Evolutionary conservation across 1,139 yeast species (phyloP).

Genomic region (Blastobotrys buckinghamii): DNA sequence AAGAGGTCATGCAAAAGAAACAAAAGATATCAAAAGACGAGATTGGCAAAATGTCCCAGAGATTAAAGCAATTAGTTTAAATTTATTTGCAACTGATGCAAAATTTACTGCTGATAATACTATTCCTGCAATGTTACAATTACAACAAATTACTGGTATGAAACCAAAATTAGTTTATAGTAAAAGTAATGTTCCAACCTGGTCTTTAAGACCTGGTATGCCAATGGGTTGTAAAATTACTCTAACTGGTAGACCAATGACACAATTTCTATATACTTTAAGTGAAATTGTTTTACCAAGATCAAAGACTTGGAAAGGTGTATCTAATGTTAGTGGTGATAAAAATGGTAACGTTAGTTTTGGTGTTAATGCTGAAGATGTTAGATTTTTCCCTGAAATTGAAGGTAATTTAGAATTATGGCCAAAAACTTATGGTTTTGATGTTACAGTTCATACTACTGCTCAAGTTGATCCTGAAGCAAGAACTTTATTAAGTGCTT

Average conservation of each 20-base stretch:
- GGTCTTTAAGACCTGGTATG: conserved; percentile 85
- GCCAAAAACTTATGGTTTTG: conserved; percentile 83
- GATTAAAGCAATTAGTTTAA: conserved; percentile 58
- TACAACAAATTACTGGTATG: conserved; percentile 90
- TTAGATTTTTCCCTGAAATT: conserved; percentile 85
- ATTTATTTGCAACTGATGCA: conserved; percentile 74
- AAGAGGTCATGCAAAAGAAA: conserved; percentile 43
- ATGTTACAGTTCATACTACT: conserved; percentile 76
- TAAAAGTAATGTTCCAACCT: conserved; percentile 72
- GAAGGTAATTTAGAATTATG: conserved; percentile 87
- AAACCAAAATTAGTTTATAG: conserved; percentile 73
- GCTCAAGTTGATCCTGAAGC: conserved; percentile 93
- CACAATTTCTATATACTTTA: conserved; percentile 78
- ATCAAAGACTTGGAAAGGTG: conserved; percentile 80
- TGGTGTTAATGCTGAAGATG: conserved; percentile 74
- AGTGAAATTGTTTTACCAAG: conserved; percentile 92
- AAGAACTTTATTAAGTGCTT: conserved; percentile 73
- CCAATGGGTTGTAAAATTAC: conserved; percentile 88
- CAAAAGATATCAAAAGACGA: conserved; percentile 67
- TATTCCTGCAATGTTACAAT: conserved; percentile 69
- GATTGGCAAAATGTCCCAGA: conserved; percentile 65
- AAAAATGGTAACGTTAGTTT: conserved; percentile 78
- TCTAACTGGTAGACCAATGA: conserved; percentile 74
- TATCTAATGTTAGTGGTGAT: conserved; percentile 75
- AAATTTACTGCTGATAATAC: conserved; percentile 68